Evolutionary conservation across 2,329 filamentous ascomycete genomes (phyloP).

Genomic region (Ceratocystis huliohia): DNA sequence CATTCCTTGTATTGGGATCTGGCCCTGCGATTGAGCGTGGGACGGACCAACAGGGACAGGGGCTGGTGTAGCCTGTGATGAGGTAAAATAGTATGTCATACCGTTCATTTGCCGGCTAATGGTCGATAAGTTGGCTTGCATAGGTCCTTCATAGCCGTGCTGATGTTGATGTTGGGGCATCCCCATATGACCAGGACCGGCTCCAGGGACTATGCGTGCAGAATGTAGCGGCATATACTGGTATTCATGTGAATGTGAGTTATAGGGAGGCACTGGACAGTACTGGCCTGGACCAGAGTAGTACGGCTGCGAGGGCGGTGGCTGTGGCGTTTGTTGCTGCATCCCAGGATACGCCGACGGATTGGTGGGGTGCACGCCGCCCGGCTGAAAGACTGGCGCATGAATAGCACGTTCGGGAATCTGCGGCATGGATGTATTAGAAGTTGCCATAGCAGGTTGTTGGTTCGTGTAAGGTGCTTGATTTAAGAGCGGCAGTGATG

Average conservation of each 20-base stretch:
- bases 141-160: not conserved
- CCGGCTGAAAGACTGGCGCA: constrained; percentile 70
- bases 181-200: constrained; percentile 31
- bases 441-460: not conserved
- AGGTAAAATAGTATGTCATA: constrained; percentile 77
- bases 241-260: constrained; percentile 26
- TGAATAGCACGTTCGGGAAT: constrained; percentile 89
- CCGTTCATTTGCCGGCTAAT: constrained; percentile 84
- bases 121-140: not conserved
- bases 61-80: not conserved
- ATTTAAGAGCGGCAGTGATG: not conserved
- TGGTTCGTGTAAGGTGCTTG: not conserved
- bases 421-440: constrained; percentile 51
- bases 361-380: constrained; percentile 32
- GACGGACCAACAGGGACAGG: not conserved
- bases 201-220: constrained; percentile 21
- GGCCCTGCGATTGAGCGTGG: not conserved
- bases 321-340: constrained; percentile 27
- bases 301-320: constrained; percentile 1
- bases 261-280: not conserved
- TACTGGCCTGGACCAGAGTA: not conserved
- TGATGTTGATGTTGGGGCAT: not conserved
- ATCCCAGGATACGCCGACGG: constrained; percentile 41
- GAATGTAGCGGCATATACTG: constrained; percentile 25
- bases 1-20: not conserved